Conservation (phyloP, 495 filamentous ascomycete species). For the Penicillium odoratum region DNA sequence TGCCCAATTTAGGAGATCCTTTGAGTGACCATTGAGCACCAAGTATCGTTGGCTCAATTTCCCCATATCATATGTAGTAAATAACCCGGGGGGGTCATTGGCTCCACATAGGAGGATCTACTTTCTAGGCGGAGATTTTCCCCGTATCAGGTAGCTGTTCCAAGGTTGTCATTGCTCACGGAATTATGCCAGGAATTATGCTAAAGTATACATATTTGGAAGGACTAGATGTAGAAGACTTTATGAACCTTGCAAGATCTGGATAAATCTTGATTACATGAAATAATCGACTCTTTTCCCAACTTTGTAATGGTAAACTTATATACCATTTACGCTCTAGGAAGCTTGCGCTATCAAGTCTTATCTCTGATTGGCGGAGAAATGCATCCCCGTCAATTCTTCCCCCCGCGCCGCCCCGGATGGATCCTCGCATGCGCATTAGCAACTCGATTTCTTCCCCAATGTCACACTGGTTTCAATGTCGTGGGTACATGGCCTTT, state of each 20-base stretch:
- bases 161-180: neutral
- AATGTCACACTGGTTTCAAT: slow-evolving; percentile 13
- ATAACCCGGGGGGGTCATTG: slow-evolving; percentile 12
- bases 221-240: neutral
- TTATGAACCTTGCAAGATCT: too few species aligned
- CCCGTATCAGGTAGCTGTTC: slow-evolving; percentile 22
- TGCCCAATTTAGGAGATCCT: neutral
- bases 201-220: neutral
- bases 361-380: slow-evolving; percentile 41
- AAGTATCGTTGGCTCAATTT: neutral
- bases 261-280: too few species aligned
- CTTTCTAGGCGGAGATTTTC: slow-evolving; percentile 20
- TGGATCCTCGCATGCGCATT: slow-evolving; percentile 14
- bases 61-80: neutral
- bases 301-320: too few species aligned
- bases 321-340: too few species aligned
- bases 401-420: slow-evolving; percentile 23
- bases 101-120: slow-evolving; percentile 11
- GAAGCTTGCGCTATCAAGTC: neutral
- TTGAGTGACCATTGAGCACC: neutral
- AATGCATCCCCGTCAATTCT: slow-evolving; percentile 27
- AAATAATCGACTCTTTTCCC: too few species aligned
- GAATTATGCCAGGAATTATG: neutral
- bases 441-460: slow-evolving; percentile 15
- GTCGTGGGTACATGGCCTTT: slow-evolving; percentile 5